These are phyloP conservation scores for Cercis canadensis DNA, from an alignment of 306 rosid species.

Conservation along the genomic window DNA sequence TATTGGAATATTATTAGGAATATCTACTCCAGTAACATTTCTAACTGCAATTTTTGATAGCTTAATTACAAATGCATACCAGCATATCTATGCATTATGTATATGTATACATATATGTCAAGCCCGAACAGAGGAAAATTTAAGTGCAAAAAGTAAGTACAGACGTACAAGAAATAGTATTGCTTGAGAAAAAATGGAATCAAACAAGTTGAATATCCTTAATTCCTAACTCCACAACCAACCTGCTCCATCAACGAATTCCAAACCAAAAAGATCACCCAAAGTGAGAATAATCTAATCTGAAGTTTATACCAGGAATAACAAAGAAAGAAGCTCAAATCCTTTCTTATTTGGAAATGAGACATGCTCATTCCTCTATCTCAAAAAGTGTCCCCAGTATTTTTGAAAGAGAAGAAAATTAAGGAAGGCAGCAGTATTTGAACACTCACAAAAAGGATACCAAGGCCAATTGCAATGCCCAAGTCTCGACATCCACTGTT, in stretches of 20 bases:
- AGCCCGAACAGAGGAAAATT: slow-evolving; percentile 20
- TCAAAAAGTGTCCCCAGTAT: background rate
- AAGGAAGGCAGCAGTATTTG: no score
- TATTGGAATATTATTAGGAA: slow-evolving; percentile 43
- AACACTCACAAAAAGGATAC: no score
- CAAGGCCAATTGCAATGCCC: no score
- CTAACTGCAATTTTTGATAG: slow-evolving; percentile 28
- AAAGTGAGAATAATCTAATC: slow-evolving; percentile 2
- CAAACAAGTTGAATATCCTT: slow-evolving; percentile 3
- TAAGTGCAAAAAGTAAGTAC: background rate
- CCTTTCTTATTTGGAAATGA: background rate
- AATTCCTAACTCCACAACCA: slow-evolving; percentile 25
- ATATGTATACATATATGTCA: slow-evolving; percentile 21
- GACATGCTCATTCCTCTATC: slow-evolving; percentile 1
- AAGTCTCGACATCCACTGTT: no score
- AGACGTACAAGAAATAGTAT: background rate
- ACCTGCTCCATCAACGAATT: no score
- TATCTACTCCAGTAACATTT: slow-evolving; percentile 34
- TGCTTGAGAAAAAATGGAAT: background rate
- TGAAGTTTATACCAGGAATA: slow-evolving; percentile 3
- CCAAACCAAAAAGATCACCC: no score
- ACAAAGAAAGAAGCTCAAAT: slow-evolving; percentile 12
- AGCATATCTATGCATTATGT: background rate
- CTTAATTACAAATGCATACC: slow-evolving; percentile 2
- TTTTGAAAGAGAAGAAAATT: no score